Base-by-base conservation (phyloP, 345 rosid species). In the Salix udensis region DNA sequence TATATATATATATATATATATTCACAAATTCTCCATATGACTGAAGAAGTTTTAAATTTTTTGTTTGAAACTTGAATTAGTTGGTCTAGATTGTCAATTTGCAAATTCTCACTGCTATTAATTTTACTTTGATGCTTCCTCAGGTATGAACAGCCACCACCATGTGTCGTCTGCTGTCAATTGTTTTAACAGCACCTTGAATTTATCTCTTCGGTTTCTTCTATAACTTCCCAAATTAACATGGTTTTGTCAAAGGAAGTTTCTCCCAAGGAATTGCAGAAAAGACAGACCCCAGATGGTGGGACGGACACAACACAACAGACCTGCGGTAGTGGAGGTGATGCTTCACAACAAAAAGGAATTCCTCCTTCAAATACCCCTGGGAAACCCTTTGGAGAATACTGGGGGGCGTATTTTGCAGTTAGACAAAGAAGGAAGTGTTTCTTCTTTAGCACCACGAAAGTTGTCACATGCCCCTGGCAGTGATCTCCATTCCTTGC, bases 171-270 rank as follows among this genome's bases (percentile, higher is more conserved):
- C 42, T 28, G 28, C 16, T 58, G 42, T 52, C 50, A 55, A 26
- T 76, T 75, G 68, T 62, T 30, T 37, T 8, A 65, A 7, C 14
- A 37, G 67, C 77, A 72, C 23, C 52, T 61, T 69, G 74, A 76
- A 64, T 75, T 71, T 34, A 42, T 31, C 72, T 76, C 64, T 66
- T 60, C 75, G 74, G 70, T 77, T 79, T 71, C 79, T 80, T 67
- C 64, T 76, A 24, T 61, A 76, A 78, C 64, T 81, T 84, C 73
- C 74, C 55, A 79, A 53, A 73, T 60, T 83, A 70, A 74, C 64
- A 81, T 88, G 85, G 87, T 74, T 76, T 77, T 80, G 69, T 65
- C 88, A 31, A 85, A 48, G 67, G 89, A 88, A 75, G 84, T 39
- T 73, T 80, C 82, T 78, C 42, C 81, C 23, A 87, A 79, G 67